Percentiles rank a stretch among this genome's conserved stretches.
Evolutionary conservation across 192 early-diverging fungal species (phyloP).

Genomic region (Backusella macrospora): DNA sequence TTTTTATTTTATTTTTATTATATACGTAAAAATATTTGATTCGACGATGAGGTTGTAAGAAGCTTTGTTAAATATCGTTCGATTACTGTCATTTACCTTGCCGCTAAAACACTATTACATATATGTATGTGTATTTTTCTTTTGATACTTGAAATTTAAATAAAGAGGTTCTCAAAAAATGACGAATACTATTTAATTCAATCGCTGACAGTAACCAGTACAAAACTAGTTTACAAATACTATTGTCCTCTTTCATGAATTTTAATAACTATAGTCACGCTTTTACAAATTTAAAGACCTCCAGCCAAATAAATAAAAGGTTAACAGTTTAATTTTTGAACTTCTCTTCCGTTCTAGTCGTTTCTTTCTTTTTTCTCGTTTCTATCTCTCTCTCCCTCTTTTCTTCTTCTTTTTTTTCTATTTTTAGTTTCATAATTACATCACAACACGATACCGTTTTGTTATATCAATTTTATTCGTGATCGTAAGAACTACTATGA

Average conservation of each 20-base stretch:
- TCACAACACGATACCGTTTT: not conserved
- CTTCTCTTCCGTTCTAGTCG: not conserved
- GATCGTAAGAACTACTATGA: not conserved
- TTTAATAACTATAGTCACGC: not conserved
- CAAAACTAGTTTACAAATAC: not conserved
- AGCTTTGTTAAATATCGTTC: not conserved
- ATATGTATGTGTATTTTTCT: not conserved
- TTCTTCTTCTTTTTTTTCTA: not conserved
- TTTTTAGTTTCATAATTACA: not conserved
- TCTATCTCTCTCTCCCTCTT: no score
- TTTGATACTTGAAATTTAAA: not conserved
- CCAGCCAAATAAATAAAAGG: conserved; percentile 5
- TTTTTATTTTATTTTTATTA: not conserved
- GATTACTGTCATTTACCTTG: not conserved
- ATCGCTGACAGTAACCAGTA: not conserved
- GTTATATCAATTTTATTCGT: not conserved
- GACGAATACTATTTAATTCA: not conserved
- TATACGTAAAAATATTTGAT: not conserved
- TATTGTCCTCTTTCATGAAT: not conserved
- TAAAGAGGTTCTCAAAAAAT: not conserved
- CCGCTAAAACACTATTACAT: not conserved
- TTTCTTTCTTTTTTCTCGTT: not conserved
- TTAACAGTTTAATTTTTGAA: conserved; percentile 5
- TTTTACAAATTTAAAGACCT: conserved; percentile 6
- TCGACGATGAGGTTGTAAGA: not conserved